Evolutionary conservation across 2,329 filamentous ascomycete species (phyloP).

Genomic region (Phyllosticta citriasiana): DNA sequence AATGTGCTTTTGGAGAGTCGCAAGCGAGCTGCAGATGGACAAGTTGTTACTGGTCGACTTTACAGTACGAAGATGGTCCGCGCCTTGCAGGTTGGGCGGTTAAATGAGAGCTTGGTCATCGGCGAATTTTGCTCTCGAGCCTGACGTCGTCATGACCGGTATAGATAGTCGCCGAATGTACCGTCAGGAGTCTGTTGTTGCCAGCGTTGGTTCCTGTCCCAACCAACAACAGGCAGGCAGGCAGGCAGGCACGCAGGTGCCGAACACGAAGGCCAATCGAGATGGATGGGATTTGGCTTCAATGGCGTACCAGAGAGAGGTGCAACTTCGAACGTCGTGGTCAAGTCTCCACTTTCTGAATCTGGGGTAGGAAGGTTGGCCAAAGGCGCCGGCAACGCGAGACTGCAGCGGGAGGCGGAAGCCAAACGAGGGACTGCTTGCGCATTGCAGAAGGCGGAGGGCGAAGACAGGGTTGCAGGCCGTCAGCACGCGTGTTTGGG

Average conservation of each 20-base stretch:
- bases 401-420: neutral
- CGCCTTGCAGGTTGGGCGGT: neutral
- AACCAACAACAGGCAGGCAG: neutral
- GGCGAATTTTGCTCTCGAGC: neutral
- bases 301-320: conserved; percentile 1
- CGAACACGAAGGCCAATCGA: neutral
- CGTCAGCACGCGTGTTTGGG: neutral
- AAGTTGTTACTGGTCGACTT: neutral
- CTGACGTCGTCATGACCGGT: neutral
- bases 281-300: neutral
- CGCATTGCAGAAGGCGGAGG: neutral
- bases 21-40: neutral
- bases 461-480: neutral
- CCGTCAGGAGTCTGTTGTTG: neutral
- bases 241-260: neutral
- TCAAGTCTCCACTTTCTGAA: conserved; percentile 9
- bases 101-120: neutral
- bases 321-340: conserved; percentile 9
- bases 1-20: neutral
- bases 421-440: neutral
- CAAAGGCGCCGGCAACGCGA: neutral
- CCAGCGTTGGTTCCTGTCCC: neutral
- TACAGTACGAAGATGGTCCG: neutral
- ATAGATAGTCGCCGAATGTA: neutral
- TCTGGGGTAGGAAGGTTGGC: conserved; percentile 1